These are phyloP conservation scores for Brassica carinata DNA, from an alignment of 345 rosid genomes.

Conservation along the genomic window DNA sequence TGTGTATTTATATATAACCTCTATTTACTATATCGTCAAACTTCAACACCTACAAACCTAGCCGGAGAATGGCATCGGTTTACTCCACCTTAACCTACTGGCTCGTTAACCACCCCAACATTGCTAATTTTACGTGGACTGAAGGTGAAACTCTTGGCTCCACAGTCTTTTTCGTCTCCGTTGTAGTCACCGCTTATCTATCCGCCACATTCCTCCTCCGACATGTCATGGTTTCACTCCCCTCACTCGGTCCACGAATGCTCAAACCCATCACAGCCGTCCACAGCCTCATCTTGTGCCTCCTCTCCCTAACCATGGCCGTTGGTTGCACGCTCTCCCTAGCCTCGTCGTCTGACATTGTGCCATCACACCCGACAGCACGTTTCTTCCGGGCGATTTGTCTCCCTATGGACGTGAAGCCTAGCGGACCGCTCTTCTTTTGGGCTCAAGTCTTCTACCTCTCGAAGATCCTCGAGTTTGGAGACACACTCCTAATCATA, in stretches of 20 bases:
- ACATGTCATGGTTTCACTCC: constrained; percentile 31
- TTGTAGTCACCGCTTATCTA: constrained; percentile 54
- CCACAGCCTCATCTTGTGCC: constrained; percentile 66
- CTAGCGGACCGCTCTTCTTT: constrained; percentile 67
- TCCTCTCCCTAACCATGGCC: constrained; percentile 73
- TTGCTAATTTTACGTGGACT: constrained; percentile 60
- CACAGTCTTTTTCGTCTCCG: constrained; percentile 50
- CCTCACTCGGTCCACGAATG: constrained; percentile 40
- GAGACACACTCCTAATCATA: constrained; percentile 62
- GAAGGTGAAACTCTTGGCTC: constrained; percentile 61
- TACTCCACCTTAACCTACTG: constrained; percentile 40
- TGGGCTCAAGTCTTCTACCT: constrained; percentile 76
- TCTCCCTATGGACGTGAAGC: constrained; percentile 49
- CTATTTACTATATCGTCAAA: not conserved
- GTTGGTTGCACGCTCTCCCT: constrained; percentile 65
- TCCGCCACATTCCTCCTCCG: constrained; percentile 52
- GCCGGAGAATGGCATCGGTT: not conserved
- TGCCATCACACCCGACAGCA: not conserved
- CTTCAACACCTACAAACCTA: not conserved
- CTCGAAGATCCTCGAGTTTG: constrained; percentile 65
- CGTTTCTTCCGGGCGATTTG: constrained; percentile 43
- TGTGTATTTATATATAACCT: not conserved
- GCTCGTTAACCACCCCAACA: constrained; percentile 62
- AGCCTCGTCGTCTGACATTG: constrained; percentile 11
- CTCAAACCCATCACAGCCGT: constrained; percentile 77